These are phyloP conservation scores for Stachybotrys chlorohalonatus DNA, from an alignment of 2,329 filamentous ascomycete genomes.

Conservation along the genomic window DNA sequence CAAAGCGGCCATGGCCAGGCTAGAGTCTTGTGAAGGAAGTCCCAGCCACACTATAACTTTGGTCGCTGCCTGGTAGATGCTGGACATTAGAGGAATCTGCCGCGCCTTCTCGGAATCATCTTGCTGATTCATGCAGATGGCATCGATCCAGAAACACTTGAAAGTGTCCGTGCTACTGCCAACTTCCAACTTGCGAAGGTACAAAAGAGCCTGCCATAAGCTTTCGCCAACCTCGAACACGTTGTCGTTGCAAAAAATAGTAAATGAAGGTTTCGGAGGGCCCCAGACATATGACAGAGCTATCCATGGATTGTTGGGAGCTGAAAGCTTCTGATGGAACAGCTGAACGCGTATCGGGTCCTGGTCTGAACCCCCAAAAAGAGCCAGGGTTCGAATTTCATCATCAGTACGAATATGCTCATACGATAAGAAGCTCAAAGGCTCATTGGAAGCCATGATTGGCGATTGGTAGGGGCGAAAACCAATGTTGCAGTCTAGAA, in stretches of 20 bases:
- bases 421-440: background rate
- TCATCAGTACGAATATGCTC: background rate
- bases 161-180: background rate
- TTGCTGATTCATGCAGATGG: constrained; percentile 12
- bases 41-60: constrained; percentile 8
- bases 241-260: background rate
- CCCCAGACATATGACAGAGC: background rate
- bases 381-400: background rate
- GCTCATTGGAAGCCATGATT: background rate
- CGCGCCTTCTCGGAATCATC: constrained; percentile 8
- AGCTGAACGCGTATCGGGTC: background rate
- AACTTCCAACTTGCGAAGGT: background rate
- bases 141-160: constrained; percentile 9
- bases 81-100: constrained; percentile 9
- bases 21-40: background rate
- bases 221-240: background rate
- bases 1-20: background rate
- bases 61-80: constrained; percentile 6
- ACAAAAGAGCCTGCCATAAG: background rate
- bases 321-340: background rate
- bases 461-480: background rate
- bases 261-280: background rate
- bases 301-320: background rate
- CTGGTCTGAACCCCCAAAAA: background rate
- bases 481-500: too few species aligned